Evolutionary conservation across 192 early-diverging fungal genomes (phyloP), one percentile per base, ranked within the genome.

Genomic region (Lunasporangiospora selenospora): DNA sequence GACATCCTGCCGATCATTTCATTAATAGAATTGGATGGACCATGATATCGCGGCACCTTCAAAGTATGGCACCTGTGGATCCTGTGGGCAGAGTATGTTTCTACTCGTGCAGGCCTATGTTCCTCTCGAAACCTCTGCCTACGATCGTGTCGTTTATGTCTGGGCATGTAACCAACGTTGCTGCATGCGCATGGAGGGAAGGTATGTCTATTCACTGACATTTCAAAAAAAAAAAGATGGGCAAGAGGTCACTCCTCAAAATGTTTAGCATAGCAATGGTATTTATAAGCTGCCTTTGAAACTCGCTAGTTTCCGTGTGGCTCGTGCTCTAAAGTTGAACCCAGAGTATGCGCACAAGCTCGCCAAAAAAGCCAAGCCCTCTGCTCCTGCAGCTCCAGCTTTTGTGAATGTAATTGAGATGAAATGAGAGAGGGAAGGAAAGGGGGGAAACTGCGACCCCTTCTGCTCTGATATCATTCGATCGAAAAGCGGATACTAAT

Each of bases 91-190:
- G 16, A 70, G 69, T 1, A 88, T 95, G 84, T 80, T 83, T 36
- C 65, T 93, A 21, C 59, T 95, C 6, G 67, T 87, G 8, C 94
- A 95, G 71, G 77, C 85, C 15, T 88, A 90, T 65, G 92, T 83
- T 15, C 92, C 93, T 16, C 75, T 93, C 32, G 81, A 84, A 8
- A 81, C 81, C 30, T 89, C 89, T 13, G 54, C 83, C 24, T 91
- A 83, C 63, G 89, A 93, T 53, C 79, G 94, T 23, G 84, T 89
- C 0, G 73, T 92, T 15, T 95, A 95, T 75, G 76, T 94, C 3
- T 90, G 89, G 86, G 89, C 80, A 18, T 95, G 94, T 76, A 93
- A 90, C 51, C 81, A 80, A 27, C 80, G 87, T 21, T 55, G 66
- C n/a, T 95, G 94, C 69, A 87, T 89, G 71, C 84, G 84, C 15